These are phyloP conservation scores for Paecilomyces formosus DNA, from an alignment of 2,329 filamentous ascomycete genomes.

Conservation along the genomic window DNA sequence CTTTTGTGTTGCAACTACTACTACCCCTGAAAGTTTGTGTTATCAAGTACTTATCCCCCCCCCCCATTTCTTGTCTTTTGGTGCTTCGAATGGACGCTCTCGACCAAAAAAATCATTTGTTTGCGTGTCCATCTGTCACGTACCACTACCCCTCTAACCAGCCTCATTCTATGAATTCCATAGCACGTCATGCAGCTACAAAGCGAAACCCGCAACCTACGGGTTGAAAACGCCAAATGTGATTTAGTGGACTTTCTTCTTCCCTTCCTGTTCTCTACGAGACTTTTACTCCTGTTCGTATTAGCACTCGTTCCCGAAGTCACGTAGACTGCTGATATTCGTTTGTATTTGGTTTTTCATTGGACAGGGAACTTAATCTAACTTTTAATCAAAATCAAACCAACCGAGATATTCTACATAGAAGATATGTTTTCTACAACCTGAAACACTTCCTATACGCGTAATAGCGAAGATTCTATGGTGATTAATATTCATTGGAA, in stretches of 20 bases:
- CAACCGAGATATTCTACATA: background rate
- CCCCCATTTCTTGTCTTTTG: constrained; percentile 9
- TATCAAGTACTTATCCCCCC: constrained; percentile 7
- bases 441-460: no score
- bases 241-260: background rate
- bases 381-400: background rate
- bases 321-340: background rate
- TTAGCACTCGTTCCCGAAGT: background rate
- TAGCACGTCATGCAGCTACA: background rate
- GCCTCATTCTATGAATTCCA: background rate
- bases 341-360: background rate
- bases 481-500: background rate
- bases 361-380: background rate
- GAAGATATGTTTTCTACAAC: no score
- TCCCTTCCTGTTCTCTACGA: background rate
- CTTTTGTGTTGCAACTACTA: constrained; percentile 9
- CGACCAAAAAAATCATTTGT: background rate
- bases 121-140: background rate
- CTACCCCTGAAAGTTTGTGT: background rate
- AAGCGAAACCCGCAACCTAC: background rate
- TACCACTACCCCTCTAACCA: background rate
- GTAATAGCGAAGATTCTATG: background rate
- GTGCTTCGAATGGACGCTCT: constrained; percentile 3
- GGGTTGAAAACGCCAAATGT: background rate
- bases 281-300: background rate